Evolutionary conservation across 2,329 filamentous ascomycete genomes (phyloP).

Genomic region (Trichoderma atrobrunneum): DNA sequence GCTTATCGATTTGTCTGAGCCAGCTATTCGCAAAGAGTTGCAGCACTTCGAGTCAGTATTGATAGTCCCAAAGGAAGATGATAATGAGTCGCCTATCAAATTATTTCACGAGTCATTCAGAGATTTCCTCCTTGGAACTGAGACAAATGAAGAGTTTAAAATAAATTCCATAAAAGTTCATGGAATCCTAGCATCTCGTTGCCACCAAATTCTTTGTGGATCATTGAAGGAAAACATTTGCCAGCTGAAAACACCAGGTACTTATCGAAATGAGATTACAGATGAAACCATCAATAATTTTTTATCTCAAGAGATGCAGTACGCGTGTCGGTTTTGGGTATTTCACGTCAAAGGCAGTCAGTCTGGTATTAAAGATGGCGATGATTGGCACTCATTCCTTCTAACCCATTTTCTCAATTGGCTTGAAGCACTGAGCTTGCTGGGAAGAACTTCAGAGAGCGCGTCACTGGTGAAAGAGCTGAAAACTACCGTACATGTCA

Average conservation of each 20-base stretch:
- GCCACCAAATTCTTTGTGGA: conserved; percentile 21
- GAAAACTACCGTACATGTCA: not conserved
- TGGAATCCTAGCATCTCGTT: not conserved
- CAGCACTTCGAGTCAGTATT: conserved; percentile 36
- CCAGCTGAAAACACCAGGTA: conserved; percentile 15
- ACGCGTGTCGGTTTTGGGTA: conserved; percentile 39
- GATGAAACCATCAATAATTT: not conserved
- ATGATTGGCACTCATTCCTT: conserved; percentile 32
- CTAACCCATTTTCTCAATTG: conserved; percentile 38
- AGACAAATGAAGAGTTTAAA: conserved; percentile 20
- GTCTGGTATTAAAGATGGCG: conserved; percentile 27
- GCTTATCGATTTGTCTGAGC: conserved; percentile 26
- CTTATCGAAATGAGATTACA: not conserved
- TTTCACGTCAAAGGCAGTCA: conserved; percentile 31
- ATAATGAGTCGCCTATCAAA: conserved; percentile 24
- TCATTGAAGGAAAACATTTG: conserved; percentile 29
- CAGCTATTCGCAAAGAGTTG: conserved; percentile 24
- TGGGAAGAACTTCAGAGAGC: conserved; percentile 25
- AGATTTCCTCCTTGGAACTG: conserved; percentile 29
- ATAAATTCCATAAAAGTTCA: conserved; percentile 15
- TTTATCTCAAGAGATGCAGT: conserved; percentile 29
- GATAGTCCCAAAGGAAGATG: conserved; percentile 25
- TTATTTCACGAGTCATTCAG: conserved; percentile 39
- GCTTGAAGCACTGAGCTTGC: conserved; percentile 38
- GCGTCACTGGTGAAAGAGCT: conserved; percentile 19